phyloP scores from a whole-genome alignment of 495 filamentous ascomycete species.

The Hyaloscypha bicolor region DNA sequence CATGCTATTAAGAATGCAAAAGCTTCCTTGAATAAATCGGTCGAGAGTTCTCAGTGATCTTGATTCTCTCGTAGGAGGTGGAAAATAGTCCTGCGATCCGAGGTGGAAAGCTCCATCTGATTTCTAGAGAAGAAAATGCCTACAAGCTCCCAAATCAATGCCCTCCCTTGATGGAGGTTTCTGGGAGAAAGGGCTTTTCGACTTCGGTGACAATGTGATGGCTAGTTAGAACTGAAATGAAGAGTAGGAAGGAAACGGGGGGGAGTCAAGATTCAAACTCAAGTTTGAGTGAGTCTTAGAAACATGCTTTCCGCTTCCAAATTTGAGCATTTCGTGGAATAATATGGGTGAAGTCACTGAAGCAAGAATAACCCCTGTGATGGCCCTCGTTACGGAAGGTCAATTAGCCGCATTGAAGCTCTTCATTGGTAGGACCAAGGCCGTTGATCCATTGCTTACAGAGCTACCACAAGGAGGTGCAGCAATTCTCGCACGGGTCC shows the following conservation, averaged over 20 bases:
- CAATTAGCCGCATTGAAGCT: not conserved
- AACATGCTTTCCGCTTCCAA: not conserved
- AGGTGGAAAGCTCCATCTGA: not conserved
- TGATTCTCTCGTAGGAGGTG: not conserved
- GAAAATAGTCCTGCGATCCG: not conserved
- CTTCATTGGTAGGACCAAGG: not conserved
- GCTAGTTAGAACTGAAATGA: too few relatives aligned
- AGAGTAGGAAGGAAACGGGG: too few relatives aligned
- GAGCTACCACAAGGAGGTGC: not conserved
- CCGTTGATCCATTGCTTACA: not conserved
- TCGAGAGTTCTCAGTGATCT: not conserved
- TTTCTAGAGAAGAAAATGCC: too few relatives aligned
- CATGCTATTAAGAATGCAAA: slow-evolving; percentile 22
- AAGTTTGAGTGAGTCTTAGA: too few relatives aligned
- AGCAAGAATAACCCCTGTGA: not conserved
- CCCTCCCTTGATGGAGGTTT: too few relatives aligned
- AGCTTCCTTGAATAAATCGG: slow-evolving; percentile 2
- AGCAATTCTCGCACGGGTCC: too few relatives aligned
- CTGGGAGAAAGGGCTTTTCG: too few relatives aligned
- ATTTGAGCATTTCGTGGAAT: not conserved
- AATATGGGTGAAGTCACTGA: not conserved
- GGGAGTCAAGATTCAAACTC: too few relatives aligned
- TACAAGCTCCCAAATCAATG: too few relatives aligned
- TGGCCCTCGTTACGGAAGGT: not conserved
- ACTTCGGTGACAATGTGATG: too few relatives aligned